Percentiles rank a stretch among this genome's conserved stretches.
These are phyloP conservation scores for Ceratobasidium papillatum DNA, from an alignment of 1,284 basidiomycete species.

Conservation along the genomic window DNA sequence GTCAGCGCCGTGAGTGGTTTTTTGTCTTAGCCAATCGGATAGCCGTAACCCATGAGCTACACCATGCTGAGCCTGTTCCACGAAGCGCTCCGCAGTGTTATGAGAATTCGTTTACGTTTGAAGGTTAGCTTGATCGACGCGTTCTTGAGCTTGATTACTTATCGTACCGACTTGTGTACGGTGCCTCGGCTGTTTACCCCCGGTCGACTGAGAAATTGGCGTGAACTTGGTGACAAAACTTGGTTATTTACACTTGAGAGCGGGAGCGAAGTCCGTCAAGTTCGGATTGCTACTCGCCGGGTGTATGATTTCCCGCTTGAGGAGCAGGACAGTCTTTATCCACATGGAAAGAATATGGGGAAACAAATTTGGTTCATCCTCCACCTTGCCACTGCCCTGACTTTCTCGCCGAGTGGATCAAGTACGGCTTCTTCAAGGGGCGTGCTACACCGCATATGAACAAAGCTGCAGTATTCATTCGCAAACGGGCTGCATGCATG, in stretches of 20 bases:
- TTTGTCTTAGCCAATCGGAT: constrained; percentile 7
- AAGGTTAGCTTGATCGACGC: constrained; percentile 28
- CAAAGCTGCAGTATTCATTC: not conserved
- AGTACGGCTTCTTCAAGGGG: not conserved
- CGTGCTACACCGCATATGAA: not conserved
- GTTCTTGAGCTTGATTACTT: not conserved
- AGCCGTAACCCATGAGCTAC: not conserved
- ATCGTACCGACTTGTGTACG: not conserved
- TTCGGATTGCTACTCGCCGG: not conserved
- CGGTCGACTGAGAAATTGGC: not conserved
- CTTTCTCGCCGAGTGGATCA: not conserved
- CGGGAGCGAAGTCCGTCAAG: not conserved
- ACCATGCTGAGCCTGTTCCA: constrained; percentile 10
- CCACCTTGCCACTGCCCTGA: constrained; percentile 39
- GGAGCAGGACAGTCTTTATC: not conserved
- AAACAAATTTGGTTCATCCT: not conserved
- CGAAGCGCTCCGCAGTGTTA: not conserved
- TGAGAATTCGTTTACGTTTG: not conserved
- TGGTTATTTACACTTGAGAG: not conserved
- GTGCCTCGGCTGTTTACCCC: not conserved
- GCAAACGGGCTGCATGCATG: not conserved
- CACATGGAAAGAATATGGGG: constrained; percentile 1
- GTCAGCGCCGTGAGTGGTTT: not conserved
- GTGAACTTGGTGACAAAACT: not conserved
- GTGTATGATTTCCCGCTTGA: not conserved